Base-by-base conservation (phyloP, 148 eudicot genomes). In the Oxyria digyna region DNA sequence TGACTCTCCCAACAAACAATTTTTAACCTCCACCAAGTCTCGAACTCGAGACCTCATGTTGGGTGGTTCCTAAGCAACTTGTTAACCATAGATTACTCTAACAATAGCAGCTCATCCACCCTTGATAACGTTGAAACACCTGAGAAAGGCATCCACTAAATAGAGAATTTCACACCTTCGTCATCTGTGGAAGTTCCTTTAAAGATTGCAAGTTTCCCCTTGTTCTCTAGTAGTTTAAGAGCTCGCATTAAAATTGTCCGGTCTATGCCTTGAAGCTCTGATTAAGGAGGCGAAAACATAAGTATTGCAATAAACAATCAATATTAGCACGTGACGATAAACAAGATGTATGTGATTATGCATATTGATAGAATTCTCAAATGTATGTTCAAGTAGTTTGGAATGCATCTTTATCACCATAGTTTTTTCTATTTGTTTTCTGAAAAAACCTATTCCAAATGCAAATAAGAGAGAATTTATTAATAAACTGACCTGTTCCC, bases 231-330 rank as follows among this genome's bases (percentile, higher is more conserved):
- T 49, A 87, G 85, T 57, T 94, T 94, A 52, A 94, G 77, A 62
- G 97, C 91, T 66, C 91, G 90, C 89, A 90, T 80, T 27, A 94
- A 78, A 67, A 94, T 82, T 21, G 79, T 82, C 7, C 96, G 85
- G 70, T 94, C 97, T 68, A 91, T 84, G 48, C 93, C 97, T 70
- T 88, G 91, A 67, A 94, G 86, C 76, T 94, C 99, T 94, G 81
- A 38, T n/a, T 64, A 20, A 76, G 37, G 20, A 59, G 65, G 38
- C n/a, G n/a, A n/a, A n/a, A n/a, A n/a, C n/a, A n/a, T n/a, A n/a
- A n/a, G n/a, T n/a, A n/a, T n/a, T n/a, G n/a, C n/a, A n/a, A n/a
- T n/a, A n/a, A n/a, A n/a, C n/a, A n/a, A n/a, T 4, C 6, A 31
- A 59, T 24, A 26, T 55, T 55, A 23, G 33, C 0, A 26, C 7